These are phyloP conservation scores for Metahyphopichia silvanorum DNA, from an alignment of 805 yeast genomes.

Conservation along the genomic window DNA sequence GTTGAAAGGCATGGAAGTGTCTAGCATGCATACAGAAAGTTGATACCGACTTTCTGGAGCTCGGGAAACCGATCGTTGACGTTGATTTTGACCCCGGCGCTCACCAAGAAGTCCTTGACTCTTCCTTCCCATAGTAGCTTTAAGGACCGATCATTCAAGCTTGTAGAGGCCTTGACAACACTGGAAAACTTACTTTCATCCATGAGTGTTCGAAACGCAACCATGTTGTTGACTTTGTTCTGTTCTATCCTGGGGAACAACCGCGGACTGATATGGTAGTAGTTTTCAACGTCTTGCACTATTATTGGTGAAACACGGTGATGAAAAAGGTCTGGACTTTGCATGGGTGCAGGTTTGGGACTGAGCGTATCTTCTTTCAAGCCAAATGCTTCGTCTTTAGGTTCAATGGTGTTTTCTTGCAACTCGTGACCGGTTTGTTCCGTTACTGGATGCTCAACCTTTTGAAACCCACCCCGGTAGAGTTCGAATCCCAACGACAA, in stretches of 20 bases:
- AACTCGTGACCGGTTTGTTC: not conserved
- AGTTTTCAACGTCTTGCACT: constrained; percentile 20
- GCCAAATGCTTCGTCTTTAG: not conserved
- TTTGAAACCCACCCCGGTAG: constrained; percentile 57
- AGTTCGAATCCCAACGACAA: constrained; percentile 83
- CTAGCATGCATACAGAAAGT: constrained; percentile 59
- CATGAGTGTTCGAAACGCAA: constrained; percentile 49
- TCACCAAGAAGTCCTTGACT: constrained; percentile 71
- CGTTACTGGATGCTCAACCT: constrained; percentile 5
- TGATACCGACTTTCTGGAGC: constrained; percentile 52
- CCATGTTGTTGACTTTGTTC: constrained; percentile 19
- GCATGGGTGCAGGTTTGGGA: too few species aligned
- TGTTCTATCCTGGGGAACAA: constrained; percentile 11
- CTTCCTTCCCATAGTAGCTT: constrained; percentile 86
- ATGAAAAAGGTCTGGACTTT: too few species aligned
- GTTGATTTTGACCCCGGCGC: constrained; percentile 64
- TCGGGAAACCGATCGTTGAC: constrained; percentile 45
- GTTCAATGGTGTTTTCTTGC: not conserved
- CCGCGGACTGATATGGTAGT: constrained; percentile 24
- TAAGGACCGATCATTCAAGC: constrained; percentile 58
- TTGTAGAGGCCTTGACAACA: constrained; percentile 71
- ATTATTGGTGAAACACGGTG: constrained; percentile 18
- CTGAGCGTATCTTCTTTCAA: not conserved
- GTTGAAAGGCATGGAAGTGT: too few species aligned
- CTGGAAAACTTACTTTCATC: constrained; percentile 58